A percentile compares a stretch with the other conserved stretches of the same genome.
Evolutionary conservation across 1,284 basidiomycete genomes (phyloP).

Genomic region (Cutaneotrichosporon cutaneum): DNA sequence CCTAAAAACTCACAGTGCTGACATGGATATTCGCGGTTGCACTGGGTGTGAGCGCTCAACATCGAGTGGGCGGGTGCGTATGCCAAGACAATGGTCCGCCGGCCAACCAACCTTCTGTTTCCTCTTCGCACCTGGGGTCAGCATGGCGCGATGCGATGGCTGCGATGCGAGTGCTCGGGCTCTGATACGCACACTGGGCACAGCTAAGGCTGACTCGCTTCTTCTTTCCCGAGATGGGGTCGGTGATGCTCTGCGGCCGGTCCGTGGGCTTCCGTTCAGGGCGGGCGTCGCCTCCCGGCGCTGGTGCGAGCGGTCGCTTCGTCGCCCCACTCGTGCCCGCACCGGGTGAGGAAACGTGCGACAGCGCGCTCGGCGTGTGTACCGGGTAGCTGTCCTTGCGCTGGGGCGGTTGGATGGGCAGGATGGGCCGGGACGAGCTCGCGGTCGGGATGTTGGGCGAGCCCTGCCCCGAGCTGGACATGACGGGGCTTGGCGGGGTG

Average conservation of each 20-base stretch:
- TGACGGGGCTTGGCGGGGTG: neutral
- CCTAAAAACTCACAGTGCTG: constrained; percentile 48
- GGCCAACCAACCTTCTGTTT: constrained; percentile 46
- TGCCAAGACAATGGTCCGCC: neutral
- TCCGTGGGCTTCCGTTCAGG: constrained; percentile 28
- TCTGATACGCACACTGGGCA: constrained; percentile 47
- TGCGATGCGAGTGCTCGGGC: neutral
- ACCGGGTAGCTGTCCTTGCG: constrained; percentile 27
- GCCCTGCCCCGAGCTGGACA: constrained; percentile 9
- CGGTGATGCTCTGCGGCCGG: constrained; percentile 23
- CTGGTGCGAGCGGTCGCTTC: constrained; percentile 17
- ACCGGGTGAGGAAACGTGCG: constrained; percentile 31
- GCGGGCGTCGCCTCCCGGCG: constrained; percentile 14
- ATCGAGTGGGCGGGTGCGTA: neutral
- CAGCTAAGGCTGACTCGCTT: constrained; percentile 52
- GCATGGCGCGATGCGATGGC: neutral
- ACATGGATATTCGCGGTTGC: constrained; percentile 53
- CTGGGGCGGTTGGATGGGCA: constrained; percentile 12
- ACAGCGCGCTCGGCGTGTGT: constrained; percentile 31
- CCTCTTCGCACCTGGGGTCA: constrained; percentile 46
- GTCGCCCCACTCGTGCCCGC: constrained; percentile 12
- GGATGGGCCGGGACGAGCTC: constrained; percentile 5
- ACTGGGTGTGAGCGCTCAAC: constrained; percentile 28
- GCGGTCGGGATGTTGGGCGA: constrained; percentile 11
- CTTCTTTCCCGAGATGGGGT: constrained; percentile 43